Base-by-base conservation (phyloP, 371 early-diverging fungal species). In the Apophysomyces elegans region DNA sequence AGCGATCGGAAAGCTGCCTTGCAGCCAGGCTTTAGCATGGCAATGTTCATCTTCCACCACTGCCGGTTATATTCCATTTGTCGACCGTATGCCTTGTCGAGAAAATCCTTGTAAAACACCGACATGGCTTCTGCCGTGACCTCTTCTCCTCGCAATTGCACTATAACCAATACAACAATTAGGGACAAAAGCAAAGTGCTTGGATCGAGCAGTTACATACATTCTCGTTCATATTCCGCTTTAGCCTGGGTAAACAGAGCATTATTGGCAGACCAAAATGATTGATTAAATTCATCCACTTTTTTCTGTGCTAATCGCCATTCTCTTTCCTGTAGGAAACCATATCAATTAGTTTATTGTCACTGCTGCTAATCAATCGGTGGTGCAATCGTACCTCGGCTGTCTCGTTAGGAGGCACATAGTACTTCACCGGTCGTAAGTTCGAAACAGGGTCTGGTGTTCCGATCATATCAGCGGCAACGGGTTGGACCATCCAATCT, bases 181-280 rank as follows among this genome's bases (percentile, higher is more conserved):
- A n/a, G 36, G 37, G 14, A 37, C 14, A 5, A 38, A 4, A 11
- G 16, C n/a, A 50, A n/a, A 18, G 46, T n/a, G 16, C 50, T 37
- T 3, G n/a, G 36, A 26, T 26, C 32, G 32, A 26, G 32, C 32
- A 5, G 2, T 21, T 37, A 60, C 78, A 67, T 81, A 91, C 91
- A 76, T 64, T 83, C 68, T 14, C 75, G 78, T 68, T 93, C 93
- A 70, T 88, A 91, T 11, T 79, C 86, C 32, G 73, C 78, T 61
- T 90, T 89, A 14, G 89, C 92, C 26, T 77, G 65, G 59, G 73
- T 73, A 70, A 93, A 93, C 71, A 86, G 72, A 18, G 64, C 71
- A 67, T 93, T 93, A 70, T 93, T 93, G 59, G 73, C 75, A n/a
- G 77, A 76, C 94, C 94, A 93, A 69, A 92, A 93, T 18, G 76